phyloP scores from a whole-genome alignment of 371 early-diverging fungal species.

The Apophysomyces variabilis region DNA sequence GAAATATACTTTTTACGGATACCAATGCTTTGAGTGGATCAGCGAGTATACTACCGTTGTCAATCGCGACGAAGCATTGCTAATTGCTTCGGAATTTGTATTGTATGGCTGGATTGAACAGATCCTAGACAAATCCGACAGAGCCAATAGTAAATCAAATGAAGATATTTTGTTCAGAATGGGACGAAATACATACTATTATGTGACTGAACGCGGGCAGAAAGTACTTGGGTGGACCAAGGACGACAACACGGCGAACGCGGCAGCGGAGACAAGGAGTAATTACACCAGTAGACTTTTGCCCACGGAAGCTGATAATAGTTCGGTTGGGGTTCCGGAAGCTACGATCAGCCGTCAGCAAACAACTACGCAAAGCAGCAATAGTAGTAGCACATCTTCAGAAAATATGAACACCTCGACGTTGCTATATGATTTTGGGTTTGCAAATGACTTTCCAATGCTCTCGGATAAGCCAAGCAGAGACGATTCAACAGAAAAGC shows the following conservation, averaged over 20 bases:
- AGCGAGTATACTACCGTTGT: constrained; percentile 64
- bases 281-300: constrained; percentile 16
- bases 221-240: constrained; percentile 57
- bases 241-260: background rate
- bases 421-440: constrained; percentile 20
- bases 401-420: constrained; percentile 9
- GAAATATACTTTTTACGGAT: constrained; percentile 40
- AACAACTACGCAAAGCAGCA: constrained; percentile 8
- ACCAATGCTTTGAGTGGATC: constrained; percentile 64
- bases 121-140: constrained; percentile 48
- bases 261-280: background rate
- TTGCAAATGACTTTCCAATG: background rate
- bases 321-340: background rate
- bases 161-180: constrained; percentile 42
- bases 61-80: constrained; percentile 60
- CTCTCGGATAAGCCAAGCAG: background rate
- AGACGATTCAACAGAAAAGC: background rate
- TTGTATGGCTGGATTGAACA: constrained; percentile 60
- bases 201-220: constrained; percentile 58
- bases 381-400: constrained; percentile 6
- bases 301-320: constrained; percentile 11
- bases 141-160: constrained; percentile 25
- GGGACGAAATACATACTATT: constrained; percentile 55
- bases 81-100: constrained; percentile 61
- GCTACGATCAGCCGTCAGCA: constrained; percentile 3